Conservation (phyloP, 306 rosid species). For the Lotus japonicus region DNA sequence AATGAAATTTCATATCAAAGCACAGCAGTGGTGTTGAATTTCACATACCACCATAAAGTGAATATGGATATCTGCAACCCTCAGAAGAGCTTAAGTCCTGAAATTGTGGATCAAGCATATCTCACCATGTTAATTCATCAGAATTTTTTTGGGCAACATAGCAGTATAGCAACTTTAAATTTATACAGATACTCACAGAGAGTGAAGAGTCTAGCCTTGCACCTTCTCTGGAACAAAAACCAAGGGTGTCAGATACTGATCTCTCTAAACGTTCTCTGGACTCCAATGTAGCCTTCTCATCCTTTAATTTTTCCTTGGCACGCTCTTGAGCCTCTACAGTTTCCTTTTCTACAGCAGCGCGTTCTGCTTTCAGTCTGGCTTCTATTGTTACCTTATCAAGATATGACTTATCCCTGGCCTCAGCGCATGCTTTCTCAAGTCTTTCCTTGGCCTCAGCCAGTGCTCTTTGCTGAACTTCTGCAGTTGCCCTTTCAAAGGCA, state of each 20-base stretch:
- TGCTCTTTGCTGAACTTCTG: slow-evolving; percentile 77
- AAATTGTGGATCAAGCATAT: slow-evolving; percentile 43
- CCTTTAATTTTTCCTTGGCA: slow-evolving; percentile 60
- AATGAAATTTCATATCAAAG: slow-evolving; percentile 16
- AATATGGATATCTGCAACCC: slow-evolving; percentile 42
- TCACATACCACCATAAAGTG: slow-evolving; percentile 52
- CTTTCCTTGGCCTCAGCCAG: slow-evolving; percentile 80
- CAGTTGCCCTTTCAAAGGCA: slow-evolving; percentile 68
- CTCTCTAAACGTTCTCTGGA: slow-evolving; percentile 63
- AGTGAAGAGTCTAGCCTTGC: slow-evolving; percentile 51
- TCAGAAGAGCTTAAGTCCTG: slow-evolving; percentile 31
- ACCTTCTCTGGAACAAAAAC: slow-evolving; percentile 38
- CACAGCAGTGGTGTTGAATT: not conserved
- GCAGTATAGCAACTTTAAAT: slow-evolving; percentile 10
- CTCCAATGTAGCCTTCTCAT: slow-evolving; percentile 55
- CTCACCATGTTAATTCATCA: slow-evolving; percentile 39
- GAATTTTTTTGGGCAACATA: not conserved
- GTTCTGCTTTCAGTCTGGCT: slow-evolving; percentile 74
- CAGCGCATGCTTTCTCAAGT: slow-evolving; percentile 85
- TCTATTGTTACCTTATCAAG: slow-evolving; percentile 58
- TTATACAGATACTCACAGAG: slow-evolving; percentile 44
- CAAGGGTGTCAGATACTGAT: slow-evolving; percentile 72
- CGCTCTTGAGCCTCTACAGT: slow-evolving; percentile 86
- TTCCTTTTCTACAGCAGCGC: slow-evolving; percentile 79
- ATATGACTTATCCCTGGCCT: slow-evolving; percentile 73